Conservation (phyloP, 2,329 filamentous ascomycete genomes). For the Colletotrichum orbiculare region DNA sequence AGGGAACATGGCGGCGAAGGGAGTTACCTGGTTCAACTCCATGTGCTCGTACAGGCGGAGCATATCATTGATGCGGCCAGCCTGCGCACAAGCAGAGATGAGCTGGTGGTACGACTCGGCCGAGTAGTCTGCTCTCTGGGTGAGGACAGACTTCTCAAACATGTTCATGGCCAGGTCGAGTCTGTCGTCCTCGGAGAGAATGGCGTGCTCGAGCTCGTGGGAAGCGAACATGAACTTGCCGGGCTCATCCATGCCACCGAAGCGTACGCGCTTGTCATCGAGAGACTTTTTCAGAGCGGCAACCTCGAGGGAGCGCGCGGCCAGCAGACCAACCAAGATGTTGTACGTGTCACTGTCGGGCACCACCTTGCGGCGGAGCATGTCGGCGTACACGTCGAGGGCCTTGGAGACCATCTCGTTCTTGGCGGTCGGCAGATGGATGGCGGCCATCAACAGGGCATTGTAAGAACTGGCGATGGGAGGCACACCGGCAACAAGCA, state of each 20-base stretch:
- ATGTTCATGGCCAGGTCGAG: constrained; percentile 86
- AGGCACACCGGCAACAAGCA: constrained; percentile 84
- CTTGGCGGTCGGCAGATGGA: constrained; percentile 81
- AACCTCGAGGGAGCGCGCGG: constrained; percentile 83
- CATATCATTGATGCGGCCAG: constrained; percentile 88
- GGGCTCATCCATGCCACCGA: constrained; percentile 84
- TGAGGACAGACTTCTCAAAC: constrained; percentile 79
- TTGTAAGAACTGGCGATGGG: constrained; percentile 93
- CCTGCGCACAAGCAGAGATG: constrained; percentile 86
- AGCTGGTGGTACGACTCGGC: constrained; percentile 86
- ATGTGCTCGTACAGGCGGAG: constrained; percentile 91
- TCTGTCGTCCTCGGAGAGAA: constrained; percentile 87
- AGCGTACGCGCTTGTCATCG: constrained; percentile 85
- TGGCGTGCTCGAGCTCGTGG: constrained; percentile 86
- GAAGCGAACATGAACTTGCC: constrained; percentile 91
- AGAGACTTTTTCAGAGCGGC: constrained; percentile 77
- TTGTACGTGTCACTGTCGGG: constrained; percentile 90
- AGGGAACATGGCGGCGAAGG: constrained; percentile 85
- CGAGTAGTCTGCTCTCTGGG: constrained; percentile 74
- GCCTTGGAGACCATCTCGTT: constrained; percentile 90
- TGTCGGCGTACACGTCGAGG: constrained; percentile 94
- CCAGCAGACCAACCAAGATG: constrained; percentile 85
- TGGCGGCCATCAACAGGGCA: constrained; percentile 84
- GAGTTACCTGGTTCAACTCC: constrained; percentile 79
- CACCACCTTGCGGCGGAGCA: constrained; percentile 85